A percentile compares a stretch with the other conserved stretches of the same genome.
Conservation (phyloP, 208 protist genomes). For the Herpetomonas tarakana region DNA sequence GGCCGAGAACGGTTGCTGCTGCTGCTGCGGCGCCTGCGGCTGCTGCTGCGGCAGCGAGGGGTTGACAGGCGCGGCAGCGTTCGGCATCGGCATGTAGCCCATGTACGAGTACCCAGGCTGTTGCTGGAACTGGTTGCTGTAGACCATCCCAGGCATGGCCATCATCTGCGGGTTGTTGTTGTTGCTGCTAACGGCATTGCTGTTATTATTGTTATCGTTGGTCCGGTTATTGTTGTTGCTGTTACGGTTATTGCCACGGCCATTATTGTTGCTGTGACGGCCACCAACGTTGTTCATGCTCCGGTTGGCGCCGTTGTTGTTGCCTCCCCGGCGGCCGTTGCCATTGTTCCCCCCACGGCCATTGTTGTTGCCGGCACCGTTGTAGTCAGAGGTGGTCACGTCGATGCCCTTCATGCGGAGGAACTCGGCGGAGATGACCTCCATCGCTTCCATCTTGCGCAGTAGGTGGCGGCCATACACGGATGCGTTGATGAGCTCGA, state of each 20-base stretch:
- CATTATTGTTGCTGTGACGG: not conserved
- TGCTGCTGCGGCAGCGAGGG: not conserved
- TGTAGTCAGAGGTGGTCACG: conserved; percentile 34
- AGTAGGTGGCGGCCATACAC: conserved; percentile 77
- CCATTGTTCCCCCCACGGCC: conserved; percentile 7
- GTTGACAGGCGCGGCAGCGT: not conserved
- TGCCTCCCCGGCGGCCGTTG: conserved; percentile 14
- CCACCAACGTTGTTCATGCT: conserved; percentile 2
- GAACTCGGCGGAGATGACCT: conserved; percentile 31
- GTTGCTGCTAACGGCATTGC: conserved; percentile 5
- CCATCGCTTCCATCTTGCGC: conserved; percentile 67
- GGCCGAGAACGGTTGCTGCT: not conserved
- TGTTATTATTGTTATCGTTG: not conserved
- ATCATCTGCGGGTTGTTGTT: conserved; percentile 4
- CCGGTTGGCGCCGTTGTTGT: conserved; percentile 15
- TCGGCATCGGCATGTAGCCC: not conserved
- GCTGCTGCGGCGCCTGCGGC: not conserved
- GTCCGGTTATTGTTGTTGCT: conserved; percentile 15
- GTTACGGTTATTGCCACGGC: conserved; percentile 4
- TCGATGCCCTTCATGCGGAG: conserved; percentile 31
- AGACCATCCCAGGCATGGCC: not conserved
- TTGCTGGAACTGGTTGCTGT: too few relatives aligned
- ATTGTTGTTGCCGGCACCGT: conserved; percentile 13
- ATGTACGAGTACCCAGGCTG: not conserved
- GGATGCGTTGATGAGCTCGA: conserved; percentile 45